Evolutionary conservation across 208 protist species (phyloP).

Genomic region (Porcisia hertigi): DNA sequence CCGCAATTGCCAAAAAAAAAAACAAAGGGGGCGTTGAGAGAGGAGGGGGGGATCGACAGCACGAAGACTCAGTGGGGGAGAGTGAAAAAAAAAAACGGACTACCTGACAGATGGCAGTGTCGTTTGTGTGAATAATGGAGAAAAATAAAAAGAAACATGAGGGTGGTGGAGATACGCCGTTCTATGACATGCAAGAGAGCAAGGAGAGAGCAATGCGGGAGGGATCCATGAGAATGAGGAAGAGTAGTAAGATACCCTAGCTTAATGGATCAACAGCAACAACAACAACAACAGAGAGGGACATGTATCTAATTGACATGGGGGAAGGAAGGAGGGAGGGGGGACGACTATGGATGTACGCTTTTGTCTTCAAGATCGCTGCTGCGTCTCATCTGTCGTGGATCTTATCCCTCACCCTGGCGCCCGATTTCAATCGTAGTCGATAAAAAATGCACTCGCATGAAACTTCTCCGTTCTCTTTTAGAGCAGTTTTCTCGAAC

Average conservation of each 20-base stretch:
- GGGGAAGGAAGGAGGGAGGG: neutral
- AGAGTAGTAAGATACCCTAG: neutral
- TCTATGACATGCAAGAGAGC: neutral
- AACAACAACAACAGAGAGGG: no score
- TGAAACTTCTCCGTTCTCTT: neutral
- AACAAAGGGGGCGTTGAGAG: no score
- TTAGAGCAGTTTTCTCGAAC: neutral
- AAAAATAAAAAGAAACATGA: neutral
- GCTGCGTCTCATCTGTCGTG: neutral
- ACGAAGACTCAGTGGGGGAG: no score
- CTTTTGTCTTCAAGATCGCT: neutral
- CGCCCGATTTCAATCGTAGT: neutral
- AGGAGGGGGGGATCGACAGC: no score
- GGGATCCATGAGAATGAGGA: neutral
- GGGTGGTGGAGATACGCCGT: neutral
- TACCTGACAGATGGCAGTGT: no score
- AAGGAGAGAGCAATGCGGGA: neutral
- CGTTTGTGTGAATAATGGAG: no score
- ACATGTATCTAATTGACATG: no score
- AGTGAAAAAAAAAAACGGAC: no score
- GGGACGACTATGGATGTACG: neutral
- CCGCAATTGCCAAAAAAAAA: no score
- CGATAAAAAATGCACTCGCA: no score
- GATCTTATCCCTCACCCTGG: neutral
- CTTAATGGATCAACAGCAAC: neutral